These are phyloP conservation scores for Lepidium campestre DNA, from an alignment of 441 rosid species.

Conservation along the genomic window DNA sequence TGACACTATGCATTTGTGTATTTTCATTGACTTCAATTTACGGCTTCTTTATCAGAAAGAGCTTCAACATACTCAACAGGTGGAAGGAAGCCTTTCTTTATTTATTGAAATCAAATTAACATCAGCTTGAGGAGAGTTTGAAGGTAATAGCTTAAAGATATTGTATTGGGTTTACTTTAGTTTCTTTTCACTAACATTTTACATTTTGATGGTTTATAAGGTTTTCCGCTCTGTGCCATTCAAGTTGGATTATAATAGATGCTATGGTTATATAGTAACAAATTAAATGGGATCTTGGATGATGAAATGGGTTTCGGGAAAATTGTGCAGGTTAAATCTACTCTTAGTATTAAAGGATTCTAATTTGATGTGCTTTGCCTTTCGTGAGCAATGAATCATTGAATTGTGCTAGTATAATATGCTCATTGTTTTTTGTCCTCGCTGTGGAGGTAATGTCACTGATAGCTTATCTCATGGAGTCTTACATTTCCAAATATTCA, in stretches of 20 bases:
- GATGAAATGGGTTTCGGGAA: conserved; percentile 99
- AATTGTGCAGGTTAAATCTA: conserved; percentile 86
- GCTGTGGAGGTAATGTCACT: conserved; percentile 88
- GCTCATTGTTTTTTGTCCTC: conserved; percentile 1
- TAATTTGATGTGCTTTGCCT: conserved; percentile 8
- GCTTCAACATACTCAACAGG: no score
- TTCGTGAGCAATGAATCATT: not conserved
- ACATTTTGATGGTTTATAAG: conserved; percentile 10
- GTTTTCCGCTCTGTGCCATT: conserved; percentile 9
- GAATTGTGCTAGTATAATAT: not conserved
- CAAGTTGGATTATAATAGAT: conserved; percentile 99
- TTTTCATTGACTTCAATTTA: conserved; percentile 7
- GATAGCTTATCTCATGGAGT: conserved; percentile 99
- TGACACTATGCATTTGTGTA: not conserved
- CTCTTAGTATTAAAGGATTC: conserved; percentile 11
- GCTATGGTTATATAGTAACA: conserved; percentile 98
- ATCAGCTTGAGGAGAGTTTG: no score
- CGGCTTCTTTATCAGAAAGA: no score
- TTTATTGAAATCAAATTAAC: no score
- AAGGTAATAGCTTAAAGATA: no score
- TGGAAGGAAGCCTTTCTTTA: no score
- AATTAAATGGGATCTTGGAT: conserved; percentile 97
- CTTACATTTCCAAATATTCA: no score
- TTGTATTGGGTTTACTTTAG: no score
- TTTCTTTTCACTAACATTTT: no score